Evolutionary conservation across 768 basidiomycete species (phyloP).

Genomic region (Termitomyces sp.): DNA sequence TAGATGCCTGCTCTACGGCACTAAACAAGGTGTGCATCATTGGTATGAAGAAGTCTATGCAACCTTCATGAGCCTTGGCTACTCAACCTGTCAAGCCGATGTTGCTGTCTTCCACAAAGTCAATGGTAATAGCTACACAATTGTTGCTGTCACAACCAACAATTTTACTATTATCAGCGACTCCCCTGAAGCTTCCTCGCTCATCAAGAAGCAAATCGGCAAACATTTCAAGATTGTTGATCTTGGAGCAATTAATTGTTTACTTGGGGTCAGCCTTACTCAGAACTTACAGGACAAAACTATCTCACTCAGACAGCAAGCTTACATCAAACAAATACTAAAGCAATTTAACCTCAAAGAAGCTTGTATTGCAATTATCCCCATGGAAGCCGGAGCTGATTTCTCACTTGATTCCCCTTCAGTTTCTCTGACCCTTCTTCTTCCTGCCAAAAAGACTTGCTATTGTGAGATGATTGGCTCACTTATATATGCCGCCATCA

Average conservation of each 20-base stretch:
- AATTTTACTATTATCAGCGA: background rate
- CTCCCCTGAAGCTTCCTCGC: background rate
- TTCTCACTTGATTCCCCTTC: too few species aligned
- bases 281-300: background rate
- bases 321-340: background rate
- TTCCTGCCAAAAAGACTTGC: background rate
- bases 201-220: background rate
- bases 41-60: background rate
- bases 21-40: background rate
- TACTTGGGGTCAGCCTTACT: background rate
- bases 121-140: too few species aligned
- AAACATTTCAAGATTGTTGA: background rate
- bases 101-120: too few species aligned
- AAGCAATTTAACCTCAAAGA: background rate
- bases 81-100: background rate
- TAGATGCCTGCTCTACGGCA: background rate
- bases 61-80: background rate
- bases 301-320: background rate
- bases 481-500: too few species aligned
- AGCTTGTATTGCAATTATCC: background rate
- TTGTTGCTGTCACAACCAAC: background rate
- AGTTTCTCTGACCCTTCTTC: background rate
- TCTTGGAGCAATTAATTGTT: background rate
- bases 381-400: too few species aligned
- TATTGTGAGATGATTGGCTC: background rate